Evolutionary conservation across 768 basidiomycete species (phyloP).

Genomic region (Rhizopogon vulgaris): DNA sequence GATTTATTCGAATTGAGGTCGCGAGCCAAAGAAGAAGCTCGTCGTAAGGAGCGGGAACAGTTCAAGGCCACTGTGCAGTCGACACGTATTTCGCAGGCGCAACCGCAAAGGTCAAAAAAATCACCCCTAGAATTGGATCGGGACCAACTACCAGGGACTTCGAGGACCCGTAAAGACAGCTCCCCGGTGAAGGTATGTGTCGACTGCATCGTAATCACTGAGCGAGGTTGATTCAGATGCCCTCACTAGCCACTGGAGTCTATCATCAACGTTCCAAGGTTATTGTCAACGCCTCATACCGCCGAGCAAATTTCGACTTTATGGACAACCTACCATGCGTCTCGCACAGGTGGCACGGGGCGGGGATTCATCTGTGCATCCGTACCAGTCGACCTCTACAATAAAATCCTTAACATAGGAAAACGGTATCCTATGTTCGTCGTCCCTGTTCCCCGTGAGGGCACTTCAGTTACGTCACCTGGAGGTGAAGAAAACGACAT

Average conservation of each 20-base stretch:
- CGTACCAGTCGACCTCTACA: slow-evolving; percentile 67
- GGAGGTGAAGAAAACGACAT: slow-evolving; percentile 25
- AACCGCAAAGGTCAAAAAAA: slow-evolving; percentile 3
- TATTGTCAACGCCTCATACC: slow-evolving; percentile 65
- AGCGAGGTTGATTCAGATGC: background rate
- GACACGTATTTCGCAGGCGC: slow-evolving; percentile 9
- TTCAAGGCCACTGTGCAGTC: slow-evolving; percentile 9
- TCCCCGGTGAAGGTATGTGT: slow-evolving; percentile 58
- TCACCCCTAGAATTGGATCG: slow-evolving; percentile 4
- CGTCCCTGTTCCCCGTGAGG: slow-evolving; percentile 65
- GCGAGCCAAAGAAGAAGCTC: slow-evolving; percentile 24
- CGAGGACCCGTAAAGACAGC: slow-evolving; percentile 46
- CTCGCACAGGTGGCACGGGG: slow-evolving; percentile 73
- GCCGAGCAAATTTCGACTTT: slow-evolving; percentile 69
- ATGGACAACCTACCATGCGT: slow-evolving; percentile 87
- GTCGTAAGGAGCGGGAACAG: slow-evolving; percentile 24
- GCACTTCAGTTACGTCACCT: slow-evolving; percentile 18
- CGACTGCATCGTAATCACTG: background rate
- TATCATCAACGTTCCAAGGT: slow-evolving; percentile 70
- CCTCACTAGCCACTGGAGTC: slow-evolving; percentile 63
- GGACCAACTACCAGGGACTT: slow-evolving; percentile 3
- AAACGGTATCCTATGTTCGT: slow-evolving; percentile 73
- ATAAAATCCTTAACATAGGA: slow-evolving; percentile 59
- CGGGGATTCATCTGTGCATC: slow-evolving; percentile 83
- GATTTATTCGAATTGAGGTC: slow-evolving; percentile 30